A percentile compares a stretch with the other conserved stretches of the same genome.
Conservation (phyloP, 805 yeast species). For the Metschnikowia anglica region DNA sequence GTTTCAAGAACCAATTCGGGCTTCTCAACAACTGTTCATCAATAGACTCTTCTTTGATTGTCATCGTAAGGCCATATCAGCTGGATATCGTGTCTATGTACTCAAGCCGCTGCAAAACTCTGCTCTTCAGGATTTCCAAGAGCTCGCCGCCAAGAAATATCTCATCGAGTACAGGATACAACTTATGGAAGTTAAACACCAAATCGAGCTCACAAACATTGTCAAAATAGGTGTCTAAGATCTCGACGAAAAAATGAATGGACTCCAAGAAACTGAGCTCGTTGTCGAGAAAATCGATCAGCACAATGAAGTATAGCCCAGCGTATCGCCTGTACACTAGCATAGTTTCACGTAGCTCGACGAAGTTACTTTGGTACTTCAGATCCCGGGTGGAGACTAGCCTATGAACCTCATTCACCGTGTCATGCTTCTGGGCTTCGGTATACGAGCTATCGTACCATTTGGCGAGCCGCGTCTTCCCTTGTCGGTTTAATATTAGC, state of each 20-base stretch:
- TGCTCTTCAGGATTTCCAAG: conserved; percentile 76
- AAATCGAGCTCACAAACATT: conserved; percentile 92
- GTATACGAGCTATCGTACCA: conserved; percentile 54
- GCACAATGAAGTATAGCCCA: conserved; percentile 83
- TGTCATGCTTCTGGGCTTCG: conserved; percentile 30
- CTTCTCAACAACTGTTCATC: too few relatives aligned
- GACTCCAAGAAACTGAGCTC: conserved; percentile 81
- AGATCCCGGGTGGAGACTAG: conserved; percentile 80
- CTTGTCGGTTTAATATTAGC: conserved; percentile 85
- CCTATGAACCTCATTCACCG: conserved; percentile 69
- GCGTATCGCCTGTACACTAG: conserved; percentile 88
- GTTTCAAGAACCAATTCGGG: too few relatives aligned
- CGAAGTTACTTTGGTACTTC: conserved; percentile 78
- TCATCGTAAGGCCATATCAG: too few relatives aligned
- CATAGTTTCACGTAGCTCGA: conserved; percentile 57
- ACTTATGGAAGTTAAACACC: conserved; percentile 86
- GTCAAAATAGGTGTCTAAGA: conserved; percentile 80
- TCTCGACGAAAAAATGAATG: conserved; percentile 85
- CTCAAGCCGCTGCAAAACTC: conserved; percentile 62
- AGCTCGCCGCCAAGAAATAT: conserved; percentile 88
- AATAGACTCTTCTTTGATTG: too few relatives aligned
- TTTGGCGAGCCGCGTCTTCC: conserved; percentile 82
- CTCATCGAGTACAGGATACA: conserved; percentile 81
- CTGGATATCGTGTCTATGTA: conserved; percentile 46
- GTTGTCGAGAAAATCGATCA: conserved; percentile 76